These are phyloP conservation scores for Arachis stenosperma DNA, from an alignment of 306 rosid genomes.

Conservation along the genomic window DNA sequence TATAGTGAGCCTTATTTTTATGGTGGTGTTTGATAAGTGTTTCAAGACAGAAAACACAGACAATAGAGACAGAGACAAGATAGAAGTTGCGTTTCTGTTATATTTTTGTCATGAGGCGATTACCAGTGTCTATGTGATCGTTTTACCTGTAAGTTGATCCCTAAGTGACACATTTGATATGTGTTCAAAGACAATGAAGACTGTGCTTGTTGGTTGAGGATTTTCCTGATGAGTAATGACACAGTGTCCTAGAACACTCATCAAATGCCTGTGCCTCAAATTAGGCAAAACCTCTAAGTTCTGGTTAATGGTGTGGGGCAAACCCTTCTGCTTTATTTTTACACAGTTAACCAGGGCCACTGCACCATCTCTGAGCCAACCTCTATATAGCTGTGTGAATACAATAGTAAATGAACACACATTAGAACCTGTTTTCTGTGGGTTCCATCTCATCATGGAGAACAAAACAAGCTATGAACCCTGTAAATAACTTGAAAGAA, in stretches of 20 bases:
- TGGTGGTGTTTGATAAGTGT: no score
- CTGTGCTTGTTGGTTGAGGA: constrained; percentile 59
- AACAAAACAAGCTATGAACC: constrained; percentile 3
- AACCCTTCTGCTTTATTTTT: constrained; percentile 67
- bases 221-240: constrained; percentile 65
- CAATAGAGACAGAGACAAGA: no score
- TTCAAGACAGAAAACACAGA: no score
- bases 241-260: constrained; percentile 87
- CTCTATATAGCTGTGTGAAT: constrained; percentile 67
- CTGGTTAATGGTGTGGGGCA: constrained; percentile 58
- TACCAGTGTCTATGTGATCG: not conserved
- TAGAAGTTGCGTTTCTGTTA: no score
- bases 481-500: constrained; percentile 14
- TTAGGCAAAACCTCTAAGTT: constrained; percentile 61
- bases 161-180: constrained; percentile 70
- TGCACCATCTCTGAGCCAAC: constrained; percentile 75
- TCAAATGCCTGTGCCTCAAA: constrained; percentile 90
- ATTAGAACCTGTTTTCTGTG: constrained; percentile 5
- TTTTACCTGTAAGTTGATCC: constrained; percentile 74
- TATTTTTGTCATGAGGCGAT: no score
- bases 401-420: constrained; percentile 22
- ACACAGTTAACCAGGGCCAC: constrained; percentile 61
- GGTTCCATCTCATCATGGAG: constrained; percentile 37
- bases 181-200: constrained; percentile 66
- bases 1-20: not conserved